Conservation (phyloP, 352 stramenopile genomes). For the Hyaloperonospora arabidopsidis region DNA sequence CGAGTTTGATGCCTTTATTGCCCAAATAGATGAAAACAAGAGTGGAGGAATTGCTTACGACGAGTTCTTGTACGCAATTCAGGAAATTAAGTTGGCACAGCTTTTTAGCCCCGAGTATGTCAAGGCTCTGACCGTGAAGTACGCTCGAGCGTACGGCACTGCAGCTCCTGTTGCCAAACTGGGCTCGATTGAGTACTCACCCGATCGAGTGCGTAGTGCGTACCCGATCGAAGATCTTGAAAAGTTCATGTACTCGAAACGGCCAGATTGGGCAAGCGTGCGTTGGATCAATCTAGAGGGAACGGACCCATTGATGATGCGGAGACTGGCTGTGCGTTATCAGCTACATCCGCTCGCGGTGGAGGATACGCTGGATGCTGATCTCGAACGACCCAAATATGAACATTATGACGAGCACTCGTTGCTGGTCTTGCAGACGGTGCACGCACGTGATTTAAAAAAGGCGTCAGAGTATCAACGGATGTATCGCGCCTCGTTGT, state of each 20-base stretch:
- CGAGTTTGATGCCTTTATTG: constrained; percentile 63
- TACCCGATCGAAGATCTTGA: constrained; percentile 62
- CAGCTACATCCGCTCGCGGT: constrained; percentile 77
- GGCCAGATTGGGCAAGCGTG: constrained; percentile 60
- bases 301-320: constrained; percentile 52
- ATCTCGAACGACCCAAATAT: constrained; percentile 76
- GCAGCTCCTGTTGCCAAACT: constrained; percentile 21
- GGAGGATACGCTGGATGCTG: constrained; percentile 74
- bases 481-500: constrained; percentile 67
- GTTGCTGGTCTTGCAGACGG: constrained; percentile 63
- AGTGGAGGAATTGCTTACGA: constrained; percentile 79
- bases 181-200: constrained; percentile 74
- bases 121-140: constrained; percentile 19
- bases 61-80: constrained; percentile 82
- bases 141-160: constrained; percentile 17
- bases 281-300: constrained; percentile 81
- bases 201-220: constrained; percentile 63
- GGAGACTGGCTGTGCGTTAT: constrained; percentile 73
- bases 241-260: constrained; percentile 81
- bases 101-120: constrained; percentile 69
- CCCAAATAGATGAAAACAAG: constrained; percentile 72
- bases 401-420: constrained; percentile 83
- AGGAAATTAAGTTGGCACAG: constrained; percentile 84
- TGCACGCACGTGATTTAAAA: constrained; percentile 43
- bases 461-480: constrained; percentile 59